A percentile compares a stretch with the other conserved stretches of the same genome.
phyloP scores from a whole-genome alignment of 2,329 filamentous ascomycete genomes.

The Xylariaceae sp. region DNA sequence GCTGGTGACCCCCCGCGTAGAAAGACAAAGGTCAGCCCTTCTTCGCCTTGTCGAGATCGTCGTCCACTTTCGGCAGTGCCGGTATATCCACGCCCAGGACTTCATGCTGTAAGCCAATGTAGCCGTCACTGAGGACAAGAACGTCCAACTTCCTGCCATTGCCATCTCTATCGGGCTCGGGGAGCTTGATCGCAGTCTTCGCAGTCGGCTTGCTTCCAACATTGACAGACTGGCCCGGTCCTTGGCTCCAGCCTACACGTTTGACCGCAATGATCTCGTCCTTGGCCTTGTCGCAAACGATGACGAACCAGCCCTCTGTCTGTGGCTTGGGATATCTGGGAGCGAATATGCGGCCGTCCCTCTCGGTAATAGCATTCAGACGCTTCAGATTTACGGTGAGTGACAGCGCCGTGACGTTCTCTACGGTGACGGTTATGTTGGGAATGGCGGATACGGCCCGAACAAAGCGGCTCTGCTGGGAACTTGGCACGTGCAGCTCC shows the following conservation, averaged over 20 bases:
- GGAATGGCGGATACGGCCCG: slow-evolving; percentile 65
- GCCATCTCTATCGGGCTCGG: slow-evolving; percentile 37
- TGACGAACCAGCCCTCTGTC: slow-evolving; percentile 85
- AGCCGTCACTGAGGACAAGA: slow-evolving; percentile 77
- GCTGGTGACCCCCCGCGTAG: no score
- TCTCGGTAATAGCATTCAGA: slow-evolving; percentile 58
- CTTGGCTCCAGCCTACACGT: slow-evolving; percentile 65
- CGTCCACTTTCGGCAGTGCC: slow-evolving; percentile 42
- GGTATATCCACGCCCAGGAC: slow-evolving; percentile 48
- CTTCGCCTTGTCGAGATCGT: slow-evolving; percentile 41
- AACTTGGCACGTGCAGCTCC: slow-evolving; percentile 44
- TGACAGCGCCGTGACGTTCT: slow-evolving; percentile 55
- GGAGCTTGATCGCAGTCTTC: slow-evolving; percentile 56
- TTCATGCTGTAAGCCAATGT: slow-evolving; percentile 64
- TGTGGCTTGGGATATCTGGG: slow-evolving; percentile 91
- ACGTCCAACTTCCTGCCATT: slow-evolving; percentile 64
- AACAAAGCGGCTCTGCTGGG: slow-evolving; percentile 42
- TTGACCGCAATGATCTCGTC: slow-evolving; percentile 85
- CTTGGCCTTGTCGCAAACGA: slow-evolving; percentile 60
- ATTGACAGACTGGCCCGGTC: slow-evolving; percentile 27
- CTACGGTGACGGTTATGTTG: slow-evolving; percentile 57
- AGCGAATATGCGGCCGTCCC: slow-evolving; percentile 73
- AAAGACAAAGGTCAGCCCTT: slow-evolving; percentile 27
- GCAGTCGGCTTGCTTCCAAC: slow-evolving; percentile 45
- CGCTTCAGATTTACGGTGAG: slow-evolving; percentile 61